Evolutionary conservation across 345 rosid species (phyloP), one percentile per base, ranked within the genome.

Genomic region (Orychophragmus violaceus): DNA sequence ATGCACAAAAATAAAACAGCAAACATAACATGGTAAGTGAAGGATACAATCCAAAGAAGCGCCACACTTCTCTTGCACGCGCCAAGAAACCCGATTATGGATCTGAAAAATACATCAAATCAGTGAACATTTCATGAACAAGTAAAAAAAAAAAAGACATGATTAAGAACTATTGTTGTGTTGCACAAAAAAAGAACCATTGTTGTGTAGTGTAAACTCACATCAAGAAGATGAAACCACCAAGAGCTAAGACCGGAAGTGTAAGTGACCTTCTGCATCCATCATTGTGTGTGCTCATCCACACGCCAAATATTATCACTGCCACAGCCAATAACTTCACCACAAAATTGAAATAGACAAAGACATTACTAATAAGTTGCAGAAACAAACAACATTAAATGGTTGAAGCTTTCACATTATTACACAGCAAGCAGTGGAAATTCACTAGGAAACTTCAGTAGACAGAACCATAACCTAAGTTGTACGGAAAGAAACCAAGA

Each of bases 11-110:
- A 7, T 9, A 22, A 51, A 74, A 60, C 32, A 64, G 37, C 22
- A 24, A 23, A 42, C 36, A 77, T 7, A 42, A 22, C 36, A 45
- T 25, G n/a, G 53, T 39, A 59, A 27, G 45, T n/a, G n/a, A 80
- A 84, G 96, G 96, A 92, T 92, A 92, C 98, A 78, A 90, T 78
- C 97, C 98, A 92, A 72, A 92, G 79, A 58, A 92, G 77, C 9
- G 81, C 77, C n/a, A 87, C 70, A 74, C 74, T 89, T 76, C 82
- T 83, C 85, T 92, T 92, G 82, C 82, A 68, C 8, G 98, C 97
- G 0, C 97, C 98, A 69, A 85, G 71, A 81, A 92, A 92, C n/a
- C 98, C 98, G 5, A 92, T 78, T 64, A 89, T 81, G 33, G 98
- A 92, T 81, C 98, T 92, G 69, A 16, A 74, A 79, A 58, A 61